Evolutionary conservation across 2,329 filamentous ascomycete species (phyloP).

Genomic region (Diaporthe ampelina): DNA sequence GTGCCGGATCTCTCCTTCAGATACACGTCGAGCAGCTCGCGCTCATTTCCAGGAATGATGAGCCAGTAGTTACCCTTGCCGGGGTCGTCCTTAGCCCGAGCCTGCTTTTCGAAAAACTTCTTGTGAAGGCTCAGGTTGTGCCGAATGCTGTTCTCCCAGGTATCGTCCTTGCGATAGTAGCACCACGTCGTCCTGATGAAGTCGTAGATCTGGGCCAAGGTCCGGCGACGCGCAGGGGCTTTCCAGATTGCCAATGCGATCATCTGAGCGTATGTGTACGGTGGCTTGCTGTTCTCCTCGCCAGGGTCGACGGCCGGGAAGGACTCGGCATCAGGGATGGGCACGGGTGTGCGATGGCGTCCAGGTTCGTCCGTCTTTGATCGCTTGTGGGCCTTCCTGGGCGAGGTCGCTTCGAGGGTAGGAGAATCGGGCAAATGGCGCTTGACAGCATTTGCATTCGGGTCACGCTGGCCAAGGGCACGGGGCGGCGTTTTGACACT

Average conservation of each 20-base stretch:
- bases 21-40: constrained; percentile 70
- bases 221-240: constrained; percentile 85
- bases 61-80: constrained; percentile 99
- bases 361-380: constrained; percentile 41
- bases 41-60: constrained; percentile 90
- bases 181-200: constrained; percentile 98
- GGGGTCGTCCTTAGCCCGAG: constrained; percentile 95
- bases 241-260: constrained; percentile 98
- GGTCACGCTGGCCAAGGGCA: constrained; percentile 38
- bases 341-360: constrained; percentile 40
- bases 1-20: constrained; percentile 80
- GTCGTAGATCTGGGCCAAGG: constrained; percentile 96
- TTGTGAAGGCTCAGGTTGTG: constrained; percentile 98
- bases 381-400: constrained; percentile 39
- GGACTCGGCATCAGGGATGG: constrained; percentile 79
- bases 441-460: constrained; percentile 37
- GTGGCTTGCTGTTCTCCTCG: constrained; percentile 90
- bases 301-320: constrained; percentile 77
- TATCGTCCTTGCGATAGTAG: constrained; percentile 87
- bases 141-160: constrained; percentile 99
- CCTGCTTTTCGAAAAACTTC: constrained; percentile 89
- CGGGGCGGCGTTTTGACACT: constrained; percentile 37
- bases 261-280: constrained; percentile 92
- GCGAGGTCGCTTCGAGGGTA: constrained; percentile 39
- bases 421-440: constrained; percentile 39